Base-by-base conservation (phyloP, 148 eudicot genomes). In the Rhododendron mucronatum region DNA sequence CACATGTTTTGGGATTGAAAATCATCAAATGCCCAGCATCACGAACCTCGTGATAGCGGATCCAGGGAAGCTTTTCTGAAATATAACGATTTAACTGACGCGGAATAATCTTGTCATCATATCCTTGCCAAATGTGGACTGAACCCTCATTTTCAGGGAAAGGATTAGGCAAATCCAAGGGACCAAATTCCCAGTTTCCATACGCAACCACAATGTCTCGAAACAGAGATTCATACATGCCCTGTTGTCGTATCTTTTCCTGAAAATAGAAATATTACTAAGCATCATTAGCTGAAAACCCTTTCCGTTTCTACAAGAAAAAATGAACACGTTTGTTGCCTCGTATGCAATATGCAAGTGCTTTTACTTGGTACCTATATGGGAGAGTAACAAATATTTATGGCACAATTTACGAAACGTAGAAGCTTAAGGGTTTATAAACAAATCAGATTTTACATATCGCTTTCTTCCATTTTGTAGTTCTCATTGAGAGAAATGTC, bases 91-190 rank as follows among this genome's bases (percentile, higher is more conserved):
- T 87, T 6, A 91, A 28, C 51, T 85, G 47, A 57, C 18, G 44
- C 11, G 96, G 96, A 75, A 96, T 88, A 9, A 94, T 84, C 82
- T 83, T 92, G 87, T 96, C 99, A 80, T 96, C 92, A 37, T 59
- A 82, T 50, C 97, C 99, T 87, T 93, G 98, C 98, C 99, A 96
- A n/a, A 96, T 78, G 86, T 94, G 96, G 90, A 92, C 93, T 0
- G 93, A 90, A 39, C 97, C 92, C 55, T 94, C 92, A 7, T 88
- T 89, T 82, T 89, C 57, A 37, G 94, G 93, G 84, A 92, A 94
- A 63, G 99, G 98, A 86, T 94, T 90, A 14, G 57, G 83, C 1
- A 96, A 37, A 84, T 92, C 94, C 86, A 88, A 75, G 7, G 93
- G 94, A 82, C 89, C 92, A 61, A 96, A 94, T 82, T 91, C 96